Evolutionary conservation across 495 filamentous ascomycete genomes (phyloP).

Genomic region (Penicillium psychrofluorescens): DNA sequence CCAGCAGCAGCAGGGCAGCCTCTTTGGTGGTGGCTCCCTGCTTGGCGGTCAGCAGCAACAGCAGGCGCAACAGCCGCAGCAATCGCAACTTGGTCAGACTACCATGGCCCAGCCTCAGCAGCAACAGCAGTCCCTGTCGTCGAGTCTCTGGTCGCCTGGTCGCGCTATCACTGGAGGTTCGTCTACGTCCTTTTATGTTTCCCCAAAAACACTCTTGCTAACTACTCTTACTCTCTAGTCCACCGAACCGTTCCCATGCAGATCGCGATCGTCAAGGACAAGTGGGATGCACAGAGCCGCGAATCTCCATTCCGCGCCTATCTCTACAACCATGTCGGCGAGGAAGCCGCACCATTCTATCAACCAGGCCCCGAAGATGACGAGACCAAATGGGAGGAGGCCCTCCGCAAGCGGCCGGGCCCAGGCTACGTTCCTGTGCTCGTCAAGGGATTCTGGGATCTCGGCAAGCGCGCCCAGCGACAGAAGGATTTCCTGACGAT

Average conservation of each 20-base stretch:
- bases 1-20: slow-evolving; percentile 14
- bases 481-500: slow-evolving; percentile 66
- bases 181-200: neutral
- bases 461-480: slow-evolving; percentile 69
- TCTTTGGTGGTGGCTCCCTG: slow-evolving; percentile 28
- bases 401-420: slow-evolving; percentile 72
- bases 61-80: slow-evolving; percentile 26
- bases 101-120: slow-evolving; percentile 27
- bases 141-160: slow-evolving; percentile 43
- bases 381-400: slow-evolving; percentile 86
- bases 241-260: slow-evolving; percentile 84
- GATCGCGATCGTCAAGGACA: slow-evolving; percentile 65
- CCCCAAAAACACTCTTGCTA: slow-evolving; percentile 1
- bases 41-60: slow-evolving; percentile 36
- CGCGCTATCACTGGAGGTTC: slow-evolving; percentile 39
- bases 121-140: slow-evolving; percentile 30
- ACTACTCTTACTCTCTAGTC: slow-evolving; percentile 21
- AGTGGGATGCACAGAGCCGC: slow-evolving; percentile 71
- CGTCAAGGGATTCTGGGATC: slow-evolving; percentile 57
- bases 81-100: slow-evolving; percentile 24
- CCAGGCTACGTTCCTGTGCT: slow-evolving; percentile 70
- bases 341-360: slow-evolving; percentile 74
- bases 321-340: slow-evolving; percentile 86
- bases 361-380: slow-evolving; percentile 70
- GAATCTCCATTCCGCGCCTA: slow-evolving; percentile 81